Conservation (phyloP, 108 stramenopile genomes). For the Schizochytrium sp. region DNA sequence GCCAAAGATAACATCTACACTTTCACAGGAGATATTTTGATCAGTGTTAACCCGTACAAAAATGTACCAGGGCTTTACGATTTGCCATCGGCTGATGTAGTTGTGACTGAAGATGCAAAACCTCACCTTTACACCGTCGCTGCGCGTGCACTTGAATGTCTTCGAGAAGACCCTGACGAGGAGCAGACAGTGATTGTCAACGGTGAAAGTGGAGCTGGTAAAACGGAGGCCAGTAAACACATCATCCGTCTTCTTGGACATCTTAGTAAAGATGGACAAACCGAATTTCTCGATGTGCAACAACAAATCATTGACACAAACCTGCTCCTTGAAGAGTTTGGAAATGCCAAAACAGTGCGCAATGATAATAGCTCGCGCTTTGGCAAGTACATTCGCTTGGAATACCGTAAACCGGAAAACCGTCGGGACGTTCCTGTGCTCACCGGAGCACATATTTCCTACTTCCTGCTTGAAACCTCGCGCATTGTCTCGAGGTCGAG, state of each 20-base stretch:
- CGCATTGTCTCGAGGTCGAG: constrained; percentile 84
- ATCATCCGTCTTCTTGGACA: constrained; percentile 92
- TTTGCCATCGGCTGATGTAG: constrained; percentile 60
- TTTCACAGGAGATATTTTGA: constrained; percentile 97
- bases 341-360: constrained; percentile 79
- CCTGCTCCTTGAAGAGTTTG: constrained; percentile 77
- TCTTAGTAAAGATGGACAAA: background rate
- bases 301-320: constrained; percentile 72
- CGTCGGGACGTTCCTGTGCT: constrained; percentile 42
- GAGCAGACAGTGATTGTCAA: constrained; percentile 79
- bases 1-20: constrained; percentile 90
- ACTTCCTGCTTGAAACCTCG: constrained; percentile 92
- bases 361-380: constrained; percentile 81
- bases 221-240: constrained; percentile 94
- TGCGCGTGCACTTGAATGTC: constrained; percentile 80
- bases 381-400: constrained; percentile 81
- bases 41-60: constrained; percentile 96
- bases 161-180: constrained; percentile 72
- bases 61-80: constrained; percentile 75
- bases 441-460: constrained; percentile 74
- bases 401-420: constrained; percentile 56
- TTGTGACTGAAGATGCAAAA: background rate
- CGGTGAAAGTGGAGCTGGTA: constrained; percentile 82
- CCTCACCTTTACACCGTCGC: constrained; percentile 89
- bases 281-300: background rate